phyloP scores from a whole-genome alignment of 2,329 filamentous ascomycete genomes.

The Colletotrichum scovillei region DNA sequence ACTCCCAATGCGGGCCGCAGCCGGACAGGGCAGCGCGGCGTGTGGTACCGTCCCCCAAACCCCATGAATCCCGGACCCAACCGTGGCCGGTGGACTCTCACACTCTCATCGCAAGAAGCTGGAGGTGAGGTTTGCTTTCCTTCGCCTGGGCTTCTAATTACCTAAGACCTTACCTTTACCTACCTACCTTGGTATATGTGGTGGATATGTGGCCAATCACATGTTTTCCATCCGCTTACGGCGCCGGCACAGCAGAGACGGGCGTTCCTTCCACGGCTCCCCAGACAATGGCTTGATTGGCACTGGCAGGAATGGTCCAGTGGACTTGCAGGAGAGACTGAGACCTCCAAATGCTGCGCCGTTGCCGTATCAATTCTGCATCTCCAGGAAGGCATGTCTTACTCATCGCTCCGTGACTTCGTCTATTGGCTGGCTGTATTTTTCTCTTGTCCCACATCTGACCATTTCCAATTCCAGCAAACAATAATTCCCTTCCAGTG shows the following conservation, averaged over 20 bases:
- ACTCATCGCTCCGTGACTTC: background rate
- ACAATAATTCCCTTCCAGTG: background rate
- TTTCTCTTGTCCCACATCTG: background rate
- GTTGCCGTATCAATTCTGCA: constrained; percentile 20
- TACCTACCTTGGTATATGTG: no score
- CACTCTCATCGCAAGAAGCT: background rate
- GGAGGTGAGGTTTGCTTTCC: background rate
- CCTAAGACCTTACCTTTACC: no score
- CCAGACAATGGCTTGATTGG: background rate
- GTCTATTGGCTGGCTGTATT: background rate
- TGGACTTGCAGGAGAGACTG: constrained; percentile 6
- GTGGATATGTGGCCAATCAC: constrained; percentile 19
- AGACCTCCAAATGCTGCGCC: constrained; percentile 13
- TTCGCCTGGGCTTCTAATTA: background rate
- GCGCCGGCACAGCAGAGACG: background rate
- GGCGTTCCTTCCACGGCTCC: background rate
- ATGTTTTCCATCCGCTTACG: constrained; percentile 19
- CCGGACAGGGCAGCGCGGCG: background rate
- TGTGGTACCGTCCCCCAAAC: background rate
- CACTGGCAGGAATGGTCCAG: background rate
- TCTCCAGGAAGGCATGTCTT: constrained; percentile 16
- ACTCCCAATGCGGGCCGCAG: background rate
- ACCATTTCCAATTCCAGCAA: background rate
- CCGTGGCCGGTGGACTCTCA: constrained; percentile 17
- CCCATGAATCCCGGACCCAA: constrained; percentile 15